phyloP scores from a whole-genome alignment of 768 basidiomycete species.

The Termitomyces titanicus region DNA sequence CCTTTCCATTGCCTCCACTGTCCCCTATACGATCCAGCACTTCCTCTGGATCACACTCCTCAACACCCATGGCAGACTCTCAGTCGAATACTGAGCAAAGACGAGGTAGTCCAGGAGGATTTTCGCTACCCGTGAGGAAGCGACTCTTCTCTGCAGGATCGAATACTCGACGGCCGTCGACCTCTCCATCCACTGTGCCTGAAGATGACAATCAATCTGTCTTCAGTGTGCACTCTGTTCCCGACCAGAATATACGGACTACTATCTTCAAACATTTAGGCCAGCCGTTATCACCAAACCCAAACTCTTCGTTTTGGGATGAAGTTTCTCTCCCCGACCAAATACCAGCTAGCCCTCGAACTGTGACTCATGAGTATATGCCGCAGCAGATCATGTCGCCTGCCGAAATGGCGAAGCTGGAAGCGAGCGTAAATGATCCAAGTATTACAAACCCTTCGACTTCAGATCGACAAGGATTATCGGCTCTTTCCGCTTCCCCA shows the following conservation, averaged over 20 bases:
- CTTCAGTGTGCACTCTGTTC: constrained; percentile 48
- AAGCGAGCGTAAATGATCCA: constrained; percentile 42
- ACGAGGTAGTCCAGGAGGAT: constrained; percentile 26
- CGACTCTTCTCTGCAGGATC: constrained; percentile 63
- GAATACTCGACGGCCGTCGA: constrained; percentile 49
- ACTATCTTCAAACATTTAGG: constrained; percentile 22
- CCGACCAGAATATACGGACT: constrained; percentile 26
- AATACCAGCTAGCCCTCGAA: constrained; percentile 32
- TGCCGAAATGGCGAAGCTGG: constrained; percentile 59
- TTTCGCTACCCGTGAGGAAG: constrained; percentile 34
- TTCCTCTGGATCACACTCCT: constrained; percentile 23
- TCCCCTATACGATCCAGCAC: constrained; percentile 31
- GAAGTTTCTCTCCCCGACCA: constrained; percentile 31
- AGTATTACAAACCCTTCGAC: constrained; percentile 19
- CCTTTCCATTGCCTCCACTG: constrained; percentile 51
- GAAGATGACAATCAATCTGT: constrained; percentile 57
- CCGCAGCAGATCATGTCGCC: constrained; percentile 69
- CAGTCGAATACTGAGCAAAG: constrained; percentile 17
- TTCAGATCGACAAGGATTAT: constrained; percentile 30
- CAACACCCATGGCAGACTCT: constrained; percentile 19
- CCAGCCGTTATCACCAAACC: constrained; percentile 20
- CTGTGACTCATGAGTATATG: constrained; percentile 40
- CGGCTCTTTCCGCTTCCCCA: constrained; percentile 38
- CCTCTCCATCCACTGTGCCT: constrained; percentile 34
- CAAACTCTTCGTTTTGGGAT: constrained; percentile 45